Conservation (phyloP, 352 stramenopile species). For the Phytophthora constricta region DNA sequence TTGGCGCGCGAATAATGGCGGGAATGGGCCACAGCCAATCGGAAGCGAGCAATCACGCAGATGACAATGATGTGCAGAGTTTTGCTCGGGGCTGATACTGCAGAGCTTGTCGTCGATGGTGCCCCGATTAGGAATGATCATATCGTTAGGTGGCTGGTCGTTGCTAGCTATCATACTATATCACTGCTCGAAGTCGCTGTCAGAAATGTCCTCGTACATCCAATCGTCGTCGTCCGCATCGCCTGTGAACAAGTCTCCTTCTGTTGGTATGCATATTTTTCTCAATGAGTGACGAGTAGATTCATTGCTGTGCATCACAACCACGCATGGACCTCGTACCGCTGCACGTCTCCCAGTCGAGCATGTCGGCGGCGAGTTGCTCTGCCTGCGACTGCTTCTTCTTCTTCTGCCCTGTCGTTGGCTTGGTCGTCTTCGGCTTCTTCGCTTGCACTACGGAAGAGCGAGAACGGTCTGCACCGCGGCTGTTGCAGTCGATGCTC, state of each 20-base stretch:
- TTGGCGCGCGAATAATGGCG: slow-evolving; percentile 16
- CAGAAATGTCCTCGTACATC: slow-evolving; percentile 67
- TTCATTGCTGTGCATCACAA: not conserved
- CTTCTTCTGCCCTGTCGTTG: slow-evolving; percentile 15
- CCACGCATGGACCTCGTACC: slow-evolving; percentile 37
- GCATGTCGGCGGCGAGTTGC: slow-evolving; percentile 52
- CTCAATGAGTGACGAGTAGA: too few species aligned
- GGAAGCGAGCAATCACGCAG: not conserved
- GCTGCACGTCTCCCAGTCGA: slow-evolving; percentile 72
- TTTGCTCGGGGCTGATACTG: too few species aligned
- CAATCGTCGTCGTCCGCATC: slow-evolving; percentile 38
- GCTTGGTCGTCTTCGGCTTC: slow-evolving; percentile 16
- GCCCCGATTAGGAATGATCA: too few species aligned
- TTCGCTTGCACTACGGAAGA: slow-evolving; percentile 9
- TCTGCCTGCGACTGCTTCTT: slow-evolving; percentile 22
- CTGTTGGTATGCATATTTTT: too few species aligned
- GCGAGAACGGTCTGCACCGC: not conserved
- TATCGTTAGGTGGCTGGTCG: not conserved
- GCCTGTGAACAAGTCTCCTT: slow-evolving; percentile 44
- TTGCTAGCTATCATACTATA: slow-evolving; percentile 1
- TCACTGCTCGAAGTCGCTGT: slow-evolving; percentile 67
- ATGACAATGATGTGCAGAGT: not conserved
- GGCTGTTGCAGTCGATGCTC: not conserved
- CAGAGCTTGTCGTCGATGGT: too few species aligned
- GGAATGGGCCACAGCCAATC: slow-evolving; percentile 1